phyloP scores from a whole-genome alignment of 139 green algal species.

The Volvox reticuliferus region DNA sequence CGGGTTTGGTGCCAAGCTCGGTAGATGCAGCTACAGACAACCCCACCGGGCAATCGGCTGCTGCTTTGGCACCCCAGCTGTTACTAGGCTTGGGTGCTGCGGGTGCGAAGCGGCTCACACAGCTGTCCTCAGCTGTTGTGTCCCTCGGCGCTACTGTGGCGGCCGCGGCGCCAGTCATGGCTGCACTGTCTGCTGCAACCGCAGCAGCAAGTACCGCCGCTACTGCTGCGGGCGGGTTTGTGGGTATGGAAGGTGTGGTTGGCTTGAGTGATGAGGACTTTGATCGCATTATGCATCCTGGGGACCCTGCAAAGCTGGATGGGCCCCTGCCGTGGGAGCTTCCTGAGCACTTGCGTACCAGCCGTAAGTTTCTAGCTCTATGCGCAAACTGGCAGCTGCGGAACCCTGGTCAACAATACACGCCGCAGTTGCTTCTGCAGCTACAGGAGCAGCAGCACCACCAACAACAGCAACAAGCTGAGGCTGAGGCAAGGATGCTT shows the following conservation, averaged over 20 bases:
- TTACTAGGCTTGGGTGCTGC: not conserved
- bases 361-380: constrained; percentile 55
- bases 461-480: not conserved
- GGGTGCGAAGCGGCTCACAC: not conserved
- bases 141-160: constrained; percentile 18
- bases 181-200: not conserved
- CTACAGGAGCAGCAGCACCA: not conserved
- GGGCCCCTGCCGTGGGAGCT: constrained; percentile 63
- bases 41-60: no score
- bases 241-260: not conserved
- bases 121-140: constrained; percentile 10
- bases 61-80: not conserved
- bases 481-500: not conserved
- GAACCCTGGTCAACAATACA: constrained; percentile 48
- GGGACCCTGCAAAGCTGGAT: constrained; percentile 59
- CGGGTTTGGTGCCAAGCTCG: not conserved
- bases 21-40: no score
- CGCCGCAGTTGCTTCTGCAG: constrained; percentile 28
- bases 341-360: constrained; percentile 55
- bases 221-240: not conserved
- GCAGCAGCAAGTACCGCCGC: not conserved
- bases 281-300: constrained; percentile 59
- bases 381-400: constrained; percentile 59
- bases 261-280: constrained; percentile 43
- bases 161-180: not conserved